Base-by-base conservation (phyloP, 257 asterid genomes). In the Lycium ferocissimum region DNA sequence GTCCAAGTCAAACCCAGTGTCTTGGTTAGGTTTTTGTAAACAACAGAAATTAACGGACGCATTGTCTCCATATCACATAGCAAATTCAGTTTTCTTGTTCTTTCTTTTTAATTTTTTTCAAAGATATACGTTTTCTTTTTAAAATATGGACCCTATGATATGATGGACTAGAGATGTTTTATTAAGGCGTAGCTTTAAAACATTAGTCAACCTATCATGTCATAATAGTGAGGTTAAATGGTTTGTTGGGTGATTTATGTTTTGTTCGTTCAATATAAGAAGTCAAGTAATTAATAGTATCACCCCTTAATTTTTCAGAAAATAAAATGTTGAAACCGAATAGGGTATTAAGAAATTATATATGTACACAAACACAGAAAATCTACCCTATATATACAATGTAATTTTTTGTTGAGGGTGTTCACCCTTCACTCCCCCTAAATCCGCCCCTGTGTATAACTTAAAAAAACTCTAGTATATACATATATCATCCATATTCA, bases 41-140 rank as follows among this genome's bases (percentile, higher is more conserved):
- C 9, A 72, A 72, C 57, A 72, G 35, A 72, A 72, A 72, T 72
- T 72, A 72, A 72, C 57, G 80, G 80, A 18, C 2, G 7, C 17
- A 17, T 72, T 43, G 80, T 72, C 56, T 43, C 57, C 54, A 70
- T 38, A 72, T 72, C 43, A 18, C 57, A 11, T 72, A n/a, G 80
- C 80, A 72, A 72, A 72, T 43, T 45, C 80, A 72, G 79, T 72
- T 72, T 72, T 72, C 5, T 38, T 9, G 37, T 18, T 72, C 17
- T 72, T 72, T 72, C 35, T 43, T 72, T 18, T 9, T 17, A 14
- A 7, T 38, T 38, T 3, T 20, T 70, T 15, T 14, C 20, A 70
- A 69, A 37, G 37, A 69, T 38, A 38, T 10, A 18, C 26, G 26
- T 38, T 59, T 43, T 59, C 33, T 43, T 72, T 43, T 4, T 4